Conservation (phyloP, 2,329 filamentous ascomycete genomes). For the Tolypocladium sp. region DNA sequence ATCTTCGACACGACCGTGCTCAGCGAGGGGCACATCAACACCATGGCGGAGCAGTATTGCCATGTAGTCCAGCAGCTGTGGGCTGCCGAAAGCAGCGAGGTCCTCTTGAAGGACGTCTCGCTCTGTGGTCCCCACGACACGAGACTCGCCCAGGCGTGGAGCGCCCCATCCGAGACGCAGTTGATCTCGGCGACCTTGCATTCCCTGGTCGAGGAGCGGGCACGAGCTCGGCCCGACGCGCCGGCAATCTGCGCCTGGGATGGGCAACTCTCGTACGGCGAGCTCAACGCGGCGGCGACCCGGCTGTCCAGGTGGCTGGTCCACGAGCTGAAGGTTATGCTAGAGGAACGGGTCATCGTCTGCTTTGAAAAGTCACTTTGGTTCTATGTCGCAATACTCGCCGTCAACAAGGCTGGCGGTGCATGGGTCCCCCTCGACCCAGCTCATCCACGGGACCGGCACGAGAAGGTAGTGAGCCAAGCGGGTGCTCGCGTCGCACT, state of each 20-base stretch:
- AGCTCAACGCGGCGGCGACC: conserved; percentile 27
- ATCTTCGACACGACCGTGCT: not conserved
- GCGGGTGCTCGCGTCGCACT: not conserved
- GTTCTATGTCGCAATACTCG: conserved; percentile 15
- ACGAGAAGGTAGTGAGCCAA: conserved; percentile 4
- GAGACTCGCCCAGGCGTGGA: not conserved
- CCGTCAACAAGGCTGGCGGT: too few relatives aligned
- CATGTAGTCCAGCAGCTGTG: not conserved
- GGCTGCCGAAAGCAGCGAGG: not conserved
- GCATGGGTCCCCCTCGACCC: conserved; percentile 20
- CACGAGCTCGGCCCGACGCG: conserved; percentile 18
- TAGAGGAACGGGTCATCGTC: conserved; percentile 17
- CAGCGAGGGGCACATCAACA: not conserved
- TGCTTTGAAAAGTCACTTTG: conserved; percentile 28
- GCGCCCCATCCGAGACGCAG: not conserved
- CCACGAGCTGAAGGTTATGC: conserved; percentile 9
- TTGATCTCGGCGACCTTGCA: not conserved
- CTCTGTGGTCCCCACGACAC: not conserved
- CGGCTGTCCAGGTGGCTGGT: conserved; percentile 21
- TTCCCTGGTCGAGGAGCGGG: conserved; percentile 14
- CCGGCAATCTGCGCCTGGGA: conserved; percentile 34
- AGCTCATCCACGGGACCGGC: conserved; percentile 20
- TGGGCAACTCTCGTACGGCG: conserved; percentile 28
- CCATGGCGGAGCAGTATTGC: not conserved
- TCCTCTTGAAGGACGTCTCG: too few relatives aligned